Percentiles rank a stretch among this genome's conserved stretches.
Evolutionary conservation across 768 basidiomycete genomes (phyloP).

Genomic region (Tulasnella sp.): DNA sequence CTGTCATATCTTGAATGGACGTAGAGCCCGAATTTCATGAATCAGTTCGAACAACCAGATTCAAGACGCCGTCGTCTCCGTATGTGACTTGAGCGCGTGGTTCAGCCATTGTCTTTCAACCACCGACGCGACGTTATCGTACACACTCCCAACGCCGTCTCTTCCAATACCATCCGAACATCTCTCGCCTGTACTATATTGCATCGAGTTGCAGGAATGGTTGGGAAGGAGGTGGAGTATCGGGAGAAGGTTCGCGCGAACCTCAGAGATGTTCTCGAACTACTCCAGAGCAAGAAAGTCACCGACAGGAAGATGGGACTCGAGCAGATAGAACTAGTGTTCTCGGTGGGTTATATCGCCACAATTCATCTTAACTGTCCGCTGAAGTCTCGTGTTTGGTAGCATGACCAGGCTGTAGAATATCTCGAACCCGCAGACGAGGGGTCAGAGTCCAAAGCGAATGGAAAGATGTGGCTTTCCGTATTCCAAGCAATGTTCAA

Average conservation of each 20-base stretch:
- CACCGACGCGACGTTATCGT: not conserved
- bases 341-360: not conserved
- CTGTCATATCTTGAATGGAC: conserved; percentile 1
- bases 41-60: not conserved
- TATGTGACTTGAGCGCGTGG: not conserved
- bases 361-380: not conserved
- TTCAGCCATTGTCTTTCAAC: not conserved
- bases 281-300: not conserved
- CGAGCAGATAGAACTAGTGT: conserved; percentile 23
- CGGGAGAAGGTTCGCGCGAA: conserved; percentile 15
- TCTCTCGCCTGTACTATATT: not conserved
- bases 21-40: not conserved
- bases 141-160: not conserved
- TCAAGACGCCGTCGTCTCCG: conserved; percentile 6
- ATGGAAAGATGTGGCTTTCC: conserved; percentile 50
- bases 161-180: not conserved
- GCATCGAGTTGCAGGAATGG: not conserved
- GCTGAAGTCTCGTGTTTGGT: not conserved
- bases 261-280: conserved; percentile 12
- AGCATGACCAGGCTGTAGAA: conserved; percentile 20
- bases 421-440: conserved; percentile 14
- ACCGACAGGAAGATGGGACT: conserved; percentile 14
- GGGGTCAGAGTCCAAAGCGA: not conserved
- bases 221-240: conserved; percentile 10
- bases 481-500: conserved; percentile 72